Evolutionary conservation across 176 grass and related monocot species (phyloP).

Genomic region (Oryza nivara): DNA sequence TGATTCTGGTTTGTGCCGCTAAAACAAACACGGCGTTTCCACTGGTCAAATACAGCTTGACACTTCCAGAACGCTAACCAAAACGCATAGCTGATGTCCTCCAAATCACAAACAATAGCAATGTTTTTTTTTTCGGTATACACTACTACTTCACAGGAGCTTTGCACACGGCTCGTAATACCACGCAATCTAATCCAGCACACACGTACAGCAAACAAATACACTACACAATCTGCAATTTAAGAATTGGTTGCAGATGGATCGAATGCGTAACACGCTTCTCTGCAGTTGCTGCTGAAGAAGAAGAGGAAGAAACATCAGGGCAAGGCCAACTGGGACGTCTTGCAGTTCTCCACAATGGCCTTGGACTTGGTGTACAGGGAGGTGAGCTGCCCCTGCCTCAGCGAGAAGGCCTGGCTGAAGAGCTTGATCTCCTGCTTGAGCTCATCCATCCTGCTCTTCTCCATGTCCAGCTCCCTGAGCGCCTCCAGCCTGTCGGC

Average conservation of each 20-base stretch:
- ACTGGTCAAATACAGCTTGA: constrained; percentile 35
- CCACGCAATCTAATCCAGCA: background rate
- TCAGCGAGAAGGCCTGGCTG: constrained; percentile 55
- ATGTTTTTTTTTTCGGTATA: background rate
- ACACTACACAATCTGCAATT: constrained; percentile 1
- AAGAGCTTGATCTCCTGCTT: constrained; percentile 73
- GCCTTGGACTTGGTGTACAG: constrained; percentile 79
- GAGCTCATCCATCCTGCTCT: constrained; percentile 57
- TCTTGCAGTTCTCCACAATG: constrained; percentile 69
- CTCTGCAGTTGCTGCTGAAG: background rate
- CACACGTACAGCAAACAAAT: background rate
- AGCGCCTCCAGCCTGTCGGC: constrained; percentile 53
- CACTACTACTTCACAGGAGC: constrained; percentile 9
- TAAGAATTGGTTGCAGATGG: constrained; percentile 15
- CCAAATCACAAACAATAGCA: background rate
- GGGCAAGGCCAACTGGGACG: constrained; percentile 41
- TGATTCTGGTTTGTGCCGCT: background rate
- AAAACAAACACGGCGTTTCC: background rate
- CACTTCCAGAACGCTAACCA: background rate
- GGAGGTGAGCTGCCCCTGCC: constrained; percentile 63
- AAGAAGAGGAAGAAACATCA: background rate
- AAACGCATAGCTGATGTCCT: background rate
- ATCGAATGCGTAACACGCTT: background rate
- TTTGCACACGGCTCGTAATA: constrained; percentile 2
- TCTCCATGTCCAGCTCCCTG: constrained; percentile 51